Evolutionary conservation across 257 asterid genomes (phyloP), one percentile per base, ranked within the genome.

Genomic region (Ocimum tenuiflorum): DNA sequence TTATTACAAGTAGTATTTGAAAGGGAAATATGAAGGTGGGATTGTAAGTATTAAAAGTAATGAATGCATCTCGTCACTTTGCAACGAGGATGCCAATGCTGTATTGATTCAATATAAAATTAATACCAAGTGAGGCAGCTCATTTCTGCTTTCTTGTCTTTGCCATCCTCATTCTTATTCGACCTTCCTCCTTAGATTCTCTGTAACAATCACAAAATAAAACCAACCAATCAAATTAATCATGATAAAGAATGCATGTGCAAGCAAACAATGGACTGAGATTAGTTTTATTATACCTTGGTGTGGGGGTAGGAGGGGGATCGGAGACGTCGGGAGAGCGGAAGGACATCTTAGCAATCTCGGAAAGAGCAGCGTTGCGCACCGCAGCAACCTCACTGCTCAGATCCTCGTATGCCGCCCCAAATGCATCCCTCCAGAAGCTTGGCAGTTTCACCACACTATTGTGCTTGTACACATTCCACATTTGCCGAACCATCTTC

Each of bases 381-480:
- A 80, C 72, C 8, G 61, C 24, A 3, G 86, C 56, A 55, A 73
- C 79, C 50, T 88, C 97, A 65, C 89, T 83, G 10, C 79, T 86
- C 86, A 94, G 62, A 63, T 94, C 95, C 63, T 86, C 86, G 62
- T 88, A 94, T 0, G 99, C 99, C 35, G 99, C 99, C 75, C 87
- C 90, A 39, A 90, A 94, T 17, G 99, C 97, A 5, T 85, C 88
- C 70, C 84, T 79, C 99, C 99, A 94, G 77, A 94, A 94, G 31
- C 81, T 79, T 20, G 90, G 96, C 63, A 94, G 69, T 73, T 79
- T 64, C 46, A 63, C 69, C 17, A 58, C 75, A 56, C 76, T 78
- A 67, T 83, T 85, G 73, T 90, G 99, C 58, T 80, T 83, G 82
- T 94, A 94, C 7, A 77, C 82, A 77, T 90, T 81, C 99, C 99